Percentiles rank a stretch among this genome's conserved stretches.
phyloP scores from a whole-genome alignment of 1,284 basidiomycete genomes.

The Agroathelia rolfsii region DNA sequence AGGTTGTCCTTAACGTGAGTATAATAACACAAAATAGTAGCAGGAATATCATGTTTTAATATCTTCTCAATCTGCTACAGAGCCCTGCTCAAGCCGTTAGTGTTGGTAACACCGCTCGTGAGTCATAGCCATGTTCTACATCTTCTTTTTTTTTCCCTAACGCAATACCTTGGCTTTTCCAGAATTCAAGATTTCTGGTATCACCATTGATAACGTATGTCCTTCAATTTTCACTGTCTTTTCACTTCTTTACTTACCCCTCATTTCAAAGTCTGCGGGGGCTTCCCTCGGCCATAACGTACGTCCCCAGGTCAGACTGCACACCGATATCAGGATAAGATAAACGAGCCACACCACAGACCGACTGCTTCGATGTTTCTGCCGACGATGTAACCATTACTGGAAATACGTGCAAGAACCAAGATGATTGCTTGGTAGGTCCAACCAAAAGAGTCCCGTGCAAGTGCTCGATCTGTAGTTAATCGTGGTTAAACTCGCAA shows the following conservation, averaged over 20 bases:
- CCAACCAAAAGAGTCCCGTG: background rate
- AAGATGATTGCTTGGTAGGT: slow-evolving; percentile 4
- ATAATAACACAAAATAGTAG: background rate
- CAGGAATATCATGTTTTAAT: background rate
- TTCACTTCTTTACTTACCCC: slow-evolving; percentile 2
- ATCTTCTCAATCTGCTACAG: too few species aligned
- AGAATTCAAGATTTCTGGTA: background rate
- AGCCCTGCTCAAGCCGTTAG: slow-evolving; percentile 4
- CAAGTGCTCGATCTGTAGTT: background rate
- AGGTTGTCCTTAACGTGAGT: slow-evolving; percentile 4
- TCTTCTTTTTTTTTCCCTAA: too few species aligned
- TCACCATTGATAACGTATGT: slow-evolving; percentile 3
- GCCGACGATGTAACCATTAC: slow-evolving; percentile 1
- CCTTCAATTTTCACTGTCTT: background rate
- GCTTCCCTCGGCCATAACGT: slow-evolving; percentile 3
- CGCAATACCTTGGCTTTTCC: too few species aligned
- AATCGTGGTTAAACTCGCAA: too few species aligned
- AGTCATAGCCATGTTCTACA: too few species aligned
- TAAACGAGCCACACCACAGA: background rate
- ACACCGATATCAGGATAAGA: background rate
- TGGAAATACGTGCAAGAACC: background rate
- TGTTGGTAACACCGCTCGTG: slow-evolving; percentile 3
- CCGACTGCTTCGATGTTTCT: slow-evolving; percentile 4
- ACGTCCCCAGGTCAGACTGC: background rate
- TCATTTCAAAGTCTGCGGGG: slow-evolving; percentile 2